Conservation (phyloP, 2,329 filamentous ascomycete genomes). For the Fusarium newnesense region DNA sequence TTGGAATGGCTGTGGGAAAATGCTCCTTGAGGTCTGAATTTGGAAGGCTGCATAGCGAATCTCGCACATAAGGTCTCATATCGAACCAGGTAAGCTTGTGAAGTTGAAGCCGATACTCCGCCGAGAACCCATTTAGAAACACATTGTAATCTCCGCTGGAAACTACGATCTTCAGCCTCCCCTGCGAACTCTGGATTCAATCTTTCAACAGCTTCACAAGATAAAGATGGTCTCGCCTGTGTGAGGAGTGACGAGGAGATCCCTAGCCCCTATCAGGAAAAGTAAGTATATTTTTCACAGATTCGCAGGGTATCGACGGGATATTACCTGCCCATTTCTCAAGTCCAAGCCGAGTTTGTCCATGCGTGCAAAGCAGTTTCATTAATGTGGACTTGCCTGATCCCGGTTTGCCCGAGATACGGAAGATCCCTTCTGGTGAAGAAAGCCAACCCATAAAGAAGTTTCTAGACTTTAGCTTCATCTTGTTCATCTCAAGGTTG, state of each 20-base stretch:
- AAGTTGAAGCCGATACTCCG: neutral
- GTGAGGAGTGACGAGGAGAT: neutral
- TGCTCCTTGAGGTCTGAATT: fast-evolving
- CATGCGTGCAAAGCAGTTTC: neutral
- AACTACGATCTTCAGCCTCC: neutral
- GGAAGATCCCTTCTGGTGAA: neutral
- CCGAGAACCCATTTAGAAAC: neutral
- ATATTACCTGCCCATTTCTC: neutral
- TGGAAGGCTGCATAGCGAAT: neutral
- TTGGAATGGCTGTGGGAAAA: neutral
- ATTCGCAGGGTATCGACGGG: too few species aligned
- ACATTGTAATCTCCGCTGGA: slow-evolving; percentile 4
- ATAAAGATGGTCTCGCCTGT: neutral
- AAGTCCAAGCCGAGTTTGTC: neutral
- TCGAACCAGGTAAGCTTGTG: slow-evolving; percentile 1
- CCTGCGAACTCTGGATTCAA: neutral
- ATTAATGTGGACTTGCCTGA: slow-evolving; percentile 4
- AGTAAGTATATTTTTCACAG: too few species aligned
- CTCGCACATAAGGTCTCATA: neutral
- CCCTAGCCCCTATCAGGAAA: too few species aligned
- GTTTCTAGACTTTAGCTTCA: neutral
- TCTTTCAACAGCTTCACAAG: neutral
- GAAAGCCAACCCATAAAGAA: neutral
- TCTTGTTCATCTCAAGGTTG: neutral
- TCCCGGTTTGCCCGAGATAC: neutral